These are phyloP conservation scores for Coriaria nepalensis DNA, from an alignment of 306 rosid genomes.

Conservation along the genomic window DNA sequence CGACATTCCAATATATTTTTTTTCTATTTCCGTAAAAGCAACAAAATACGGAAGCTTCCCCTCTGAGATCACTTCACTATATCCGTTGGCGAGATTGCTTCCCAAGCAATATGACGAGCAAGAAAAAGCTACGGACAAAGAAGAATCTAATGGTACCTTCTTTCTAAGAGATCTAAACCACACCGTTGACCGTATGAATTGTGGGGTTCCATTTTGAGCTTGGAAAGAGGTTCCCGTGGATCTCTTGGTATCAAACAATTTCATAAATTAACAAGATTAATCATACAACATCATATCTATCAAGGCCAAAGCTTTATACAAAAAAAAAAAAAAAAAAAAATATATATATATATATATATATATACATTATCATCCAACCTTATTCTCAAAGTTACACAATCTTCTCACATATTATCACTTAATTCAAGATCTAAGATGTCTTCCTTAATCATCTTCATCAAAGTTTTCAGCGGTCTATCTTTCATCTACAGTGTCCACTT, in stretches of 20 bases:
- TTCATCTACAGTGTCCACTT: too few relatives aligned
- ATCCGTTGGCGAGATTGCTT: constrained; percentile 65
- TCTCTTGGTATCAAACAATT: constrained; percentile 42
- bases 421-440: too few relatives aligned
- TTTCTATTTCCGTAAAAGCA: constrained; percentile 63
- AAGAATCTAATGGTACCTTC: constrained; percentile 43
- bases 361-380: too few relatives aligned
- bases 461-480: too few relatives aligned
- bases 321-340: too few relatives aligned
- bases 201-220: constrained; percentile 36
- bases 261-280: constrained; percentile 13
- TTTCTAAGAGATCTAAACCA: constrained; percentile 61
- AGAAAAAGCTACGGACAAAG: constrained; percentile 55
- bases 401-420: too few relatives aligned
- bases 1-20: constrained; percentile 40
- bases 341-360: too few relatives aligned
- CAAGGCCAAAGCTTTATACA: background rate
- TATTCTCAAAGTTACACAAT: too few relatives aligned
- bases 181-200: constrained; percentile 46
- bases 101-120: constrained; percentile 78
- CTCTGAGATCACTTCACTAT: constrained; percentile 63
- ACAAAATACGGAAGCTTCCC: constrained; percentile 84
- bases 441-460: too few relatives aligned
- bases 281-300: background rate
- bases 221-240: constrained; percentile 18